A percentile compares a stretch with the other conserved stretches of the same genome.
Conservation (phyloP, 495 filamentous ascomycete species). For the Penicillium antarcticum region DNA sequence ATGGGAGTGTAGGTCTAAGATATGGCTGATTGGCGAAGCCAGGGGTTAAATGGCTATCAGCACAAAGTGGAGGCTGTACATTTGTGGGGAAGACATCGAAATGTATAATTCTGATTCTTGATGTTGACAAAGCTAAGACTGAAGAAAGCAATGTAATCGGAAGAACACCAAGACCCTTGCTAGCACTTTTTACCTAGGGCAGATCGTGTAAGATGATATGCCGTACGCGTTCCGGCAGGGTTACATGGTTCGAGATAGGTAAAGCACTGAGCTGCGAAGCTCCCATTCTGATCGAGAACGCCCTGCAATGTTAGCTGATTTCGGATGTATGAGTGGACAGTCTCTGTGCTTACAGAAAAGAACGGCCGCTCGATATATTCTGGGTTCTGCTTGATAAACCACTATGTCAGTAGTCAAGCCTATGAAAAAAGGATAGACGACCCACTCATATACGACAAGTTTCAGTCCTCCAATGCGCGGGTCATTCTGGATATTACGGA, state of each 20-base stretch:
- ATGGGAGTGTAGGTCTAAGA: not conserved
- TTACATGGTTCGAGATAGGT: not conserved
- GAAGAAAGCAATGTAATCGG: not conserved
- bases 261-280: not conserved
- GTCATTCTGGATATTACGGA: not conserved
- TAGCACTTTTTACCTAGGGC: not conserved
- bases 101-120: not conserved
- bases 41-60: not conserved
- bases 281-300: not conserved
- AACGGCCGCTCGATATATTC: not conserved
- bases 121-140: not conserved
- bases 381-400: not conserved
- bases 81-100: not conserved
- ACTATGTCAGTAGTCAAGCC: not conserved
- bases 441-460: not conserved
- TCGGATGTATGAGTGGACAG: not conserved
- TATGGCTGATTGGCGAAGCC: not conserved
- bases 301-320: not conserved
- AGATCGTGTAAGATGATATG: not conserved
- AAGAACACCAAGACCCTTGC: not conserved
- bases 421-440: not conserved
- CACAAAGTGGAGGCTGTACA: not conserved
- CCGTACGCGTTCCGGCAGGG: not conserved
- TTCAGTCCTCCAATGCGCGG: not conserved
- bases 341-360: constrained; percentile 1